Evolutionary conservation across 2,329 filamentous ascomycete species (phyloP).

Genomic region (Cucurbitaria berberidis): DNA sequence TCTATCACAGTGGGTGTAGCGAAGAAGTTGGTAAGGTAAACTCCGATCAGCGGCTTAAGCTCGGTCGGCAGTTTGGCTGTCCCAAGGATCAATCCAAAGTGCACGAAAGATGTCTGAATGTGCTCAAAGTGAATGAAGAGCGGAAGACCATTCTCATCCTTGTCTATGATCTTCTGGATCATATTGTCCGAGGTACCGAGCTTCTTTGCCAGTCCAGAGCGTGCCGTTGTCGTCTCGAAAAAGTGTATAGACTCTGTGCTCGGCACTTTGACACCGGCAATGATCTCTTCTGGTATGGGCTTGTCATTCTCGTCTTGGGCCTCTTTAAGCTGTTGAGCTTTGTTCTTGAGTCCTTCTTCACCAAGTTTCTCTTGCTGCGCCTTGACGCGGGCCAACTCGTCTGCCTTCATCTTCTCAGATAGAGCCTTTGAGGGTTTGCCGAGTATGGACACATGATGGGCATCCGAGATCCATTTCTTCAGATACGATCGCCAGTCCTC

Average conservation of each 20-base stretch:
- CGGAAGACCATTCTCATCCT: slow-evolving; percentile 67
- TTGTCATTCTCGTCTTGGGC: slow-evolving; percentile 90
- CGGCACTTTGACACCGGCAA: slow-evolving; percentile 83
- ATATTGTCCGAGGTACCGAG: slow-evolving; percentile 71
- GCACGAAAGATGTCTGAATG: slow-evolving; percentile 90
- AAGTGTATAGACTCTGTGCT: slow-evolving; percentile 92
- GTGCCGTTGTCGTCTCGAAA: slow-evolving; percentile 83
- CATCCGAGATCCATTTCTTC: slow-evolving; percentile 82
- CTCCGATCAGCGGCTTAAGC: slow-evolving; percentile 79
- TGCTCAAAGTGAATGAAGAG: slow-evolving; percentile 98
- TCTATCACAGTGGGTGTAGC: slow-evolving; percentile 82
- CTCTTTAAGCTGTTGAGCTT: slow-evolving; percentile 76
- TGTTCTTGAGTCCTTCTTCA: slow-evolving; percentile 75
- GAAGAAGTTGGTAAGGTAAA: slow-evolving; percentile 94
- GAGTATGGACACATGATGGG: slow-evolving; percentile 84
- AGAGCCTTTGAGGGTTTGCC: slow-evolving; percentile 83
- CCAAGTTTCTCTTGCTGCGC: slow-evolving; percentile 81
- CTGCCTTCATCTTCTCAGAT: slow-evolving; percentile 78
- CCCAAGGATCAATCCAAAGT: slow-evolving; percentile 80
- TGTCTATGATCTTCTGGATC: slow-evolving; percentile 78
- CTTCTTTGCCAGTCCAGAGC: slow-evolving; percentile 76
- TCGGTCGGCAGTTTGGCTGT: slow-evolving; percentile 79
- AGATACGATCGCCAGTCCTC: slow-evolving; percentile 83
- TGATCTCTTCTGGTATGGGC: slow-evolving; percentile 80
- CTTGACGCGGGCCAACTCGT: slow-evolving; percentile 79